Conservation (phyloP, 2,329 filamentous ascomycete species). For the Xylaria sp. region DNA sequence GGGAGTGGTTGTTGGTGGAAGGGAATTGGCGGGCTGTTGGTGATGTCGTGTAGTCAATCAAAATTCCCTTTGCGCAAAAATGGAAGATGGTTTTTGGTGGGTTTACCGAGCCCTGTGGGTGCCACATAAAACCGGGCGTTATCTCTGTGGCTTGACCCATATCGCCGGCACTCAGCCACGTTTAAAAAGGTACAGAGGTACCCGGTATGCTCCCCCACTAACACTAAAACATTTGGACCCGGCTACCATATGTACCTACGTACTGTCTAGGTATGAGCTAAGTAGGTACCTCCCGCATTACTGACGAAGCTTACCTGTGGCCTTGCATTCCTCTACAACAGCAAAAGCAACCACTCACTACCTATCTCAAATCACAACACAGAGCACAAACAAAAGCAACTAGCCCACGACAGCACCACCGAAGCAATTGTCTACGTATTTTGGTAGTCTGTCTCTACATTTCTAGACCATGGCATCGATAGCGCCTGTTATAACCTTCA, state of each 20-base stretch:
- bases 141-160: conserved; percentile 30
- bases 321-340: conserved; percentile 40
- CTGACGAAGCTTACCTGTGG: conserved; percentile 49
- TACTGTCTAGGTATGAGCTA: not conserved
- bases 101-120: conserved; percentile 49
- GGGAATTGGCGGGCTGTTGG: conserved; percentile 44
- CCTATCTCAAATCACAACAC: conserved; percentile 3
- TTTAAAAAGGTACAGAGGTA: not conserved
- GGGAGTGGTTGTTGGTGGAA: conserved; percentile 44
- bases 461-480: conserved; percentile 73
- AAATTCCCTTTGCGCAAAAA: conserved; percentile 49
- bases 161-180: conserved; percentile 30
- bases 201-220: too few relatives aligned
- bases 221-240: conserved; percentile 6
- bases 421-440: not conserved
- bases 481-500: conserved; percentile 91
- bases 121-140: conserved; percentile 40
- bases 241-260: conserved; percentile 1
- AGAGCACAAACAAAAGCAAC: not conserved
- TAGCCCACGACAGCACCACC: conserved; percentile 1
- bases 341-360: not conserved
- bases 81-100: conserved; percentile 48
- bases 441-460: not conserved
- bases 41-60: conserved; percentile 39
- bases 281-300: conserved; percentile 21